phyloP scores from a whole-genome alignment of 2,329 filamentous ascomycete species.

The Fusarium armeniacum region DNA sequence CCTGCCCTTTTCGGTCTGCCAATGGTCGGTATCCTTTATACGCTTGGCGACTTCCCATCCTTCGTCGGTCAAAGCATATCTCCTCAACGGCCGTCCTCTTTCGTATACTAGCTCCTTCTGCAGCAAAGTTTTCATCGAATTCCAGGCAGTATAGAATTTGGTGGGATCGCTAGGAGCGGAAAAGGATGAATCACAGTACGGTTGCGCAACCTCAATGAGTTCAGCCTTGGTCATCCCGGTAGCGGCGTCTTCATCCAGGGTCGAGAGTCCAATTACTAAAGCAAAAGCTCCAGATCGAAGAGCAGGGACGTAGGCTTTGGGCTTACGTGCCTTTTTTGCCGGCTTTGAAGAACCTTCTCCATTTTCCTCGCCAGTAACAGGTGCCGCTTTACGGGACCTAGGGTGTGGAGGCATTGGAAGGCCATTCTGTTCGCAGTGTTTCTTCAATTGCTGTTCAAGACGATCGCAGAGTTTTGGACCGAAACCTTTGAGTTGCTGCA shows the following conservation, averaged over 20 bases:
- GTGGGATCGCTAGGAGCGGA: constrained; percentile 75
- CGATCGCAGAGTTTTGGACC: constrained; percentile 79
- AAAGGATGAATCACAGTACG: constrained; percentile 80
- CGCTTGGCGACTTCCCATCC: constrained; percentile 80
- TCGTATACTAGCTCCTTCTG: constrained; percentile 82
- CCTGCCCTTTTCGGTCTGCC: constrained; percentile 48
- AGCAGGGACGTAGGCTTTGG: constrained; percentile 78
- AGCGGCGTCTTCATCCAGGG: constrained; percentile 66
- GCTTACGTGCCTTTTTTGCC: constrained; percentile 70
- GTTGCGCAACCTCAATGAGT: constrained; percentile 77
- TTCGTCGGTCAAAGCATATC: constrained; percentile 80
- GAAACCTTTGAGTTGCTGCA: constrained; percentile 79
- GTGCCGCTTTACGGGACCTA: constrained; percentile 58
- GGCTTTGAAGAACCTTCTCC: constrained; percentile 55
- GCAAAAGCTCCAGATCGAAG: constrained; percentile 82
- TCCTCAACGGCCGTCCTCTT: constrained; percentile 75
- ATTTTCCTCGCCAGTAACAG: constrained; percentile 51
- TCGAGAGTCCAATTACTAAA: constrained; percentile 75
- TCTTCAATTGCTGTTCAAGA: constrained; percentile 71
- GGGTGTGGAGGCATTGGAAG: constrained; percentile 75
- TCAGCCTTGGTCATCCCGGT: constrained; percentile 75
- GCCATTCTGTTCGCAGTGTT: constrained; percentile 75
- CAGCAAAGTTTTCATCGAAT: constrained; percentile 81
- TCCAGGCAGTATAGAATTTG: constrained; percentile 85
- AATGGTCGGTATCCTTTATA: constrained; percentile 69